Percentiles rank a stretch among this genome's conserved stretches.
Conservation (phyloP, 108 stramenopile genomes). For the Pseudonitzschia delicatissima region DNA sequence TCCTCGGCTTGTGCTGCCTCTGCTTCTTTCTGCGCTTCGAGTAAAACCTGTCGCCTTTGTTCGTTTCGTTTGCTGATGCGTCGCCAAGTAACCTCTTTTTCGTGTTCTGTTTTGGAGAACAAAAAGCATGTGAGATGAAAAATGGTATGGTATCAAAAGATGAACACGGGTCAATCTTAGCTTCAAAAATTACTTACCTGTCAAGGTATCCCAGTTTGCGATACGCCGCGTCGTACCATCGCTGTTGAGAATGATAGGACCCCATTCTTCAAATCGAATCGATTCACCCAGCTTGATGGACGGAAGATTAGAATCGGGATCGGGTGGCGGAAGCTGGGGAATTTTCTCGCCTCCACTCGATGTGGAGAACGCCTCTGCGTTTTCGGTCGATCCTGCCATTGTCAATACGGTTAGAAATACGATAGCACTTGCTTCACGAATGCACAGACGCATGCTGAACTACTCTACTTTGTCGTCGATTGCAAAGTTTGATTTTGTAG, state of each 20-base stretch:
- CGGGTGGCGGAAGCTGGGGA: conserved; percentile 37
- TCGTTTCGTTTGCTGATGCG: conserved; percentile 85
- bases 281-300: conserved; percentile 68
- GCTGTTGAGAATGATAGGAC: conserved; percentile 83
- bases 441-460: not conserved
- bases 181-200: conserved; percentile 24
- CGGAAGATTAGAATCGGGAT: conserved; percentile 48
- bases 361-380: conserved; percentile 8
- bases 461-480: not conserved
- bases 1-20: conserved; percentile 15
- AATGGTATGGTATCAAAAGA: no score
- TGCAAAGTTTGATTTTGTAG: not conserved
- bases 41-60: conserved; percentile 54
- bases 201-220: conserved; percentile 82
- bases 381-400: conserved; percentile 13
- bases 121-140: not conserved
- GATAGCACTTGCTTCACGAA: not conserved
- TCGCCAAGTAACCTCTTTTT: conserved; percentile 82
- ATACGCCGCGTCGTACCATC: conserved; percentile 79
- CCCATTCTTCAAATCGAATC: conserved; percentile 75
- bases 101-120: conserved; percentile 33
- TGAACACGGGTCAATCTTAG: no score
- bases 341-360: not conserved
- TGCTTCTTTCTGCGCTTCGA: conserved; percentile 48
- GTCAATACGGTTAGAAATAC: not conserved